Evolutionary conservation across 441 rosid species (phyloP).

Genomic region (Populus hybrid): DNA sequence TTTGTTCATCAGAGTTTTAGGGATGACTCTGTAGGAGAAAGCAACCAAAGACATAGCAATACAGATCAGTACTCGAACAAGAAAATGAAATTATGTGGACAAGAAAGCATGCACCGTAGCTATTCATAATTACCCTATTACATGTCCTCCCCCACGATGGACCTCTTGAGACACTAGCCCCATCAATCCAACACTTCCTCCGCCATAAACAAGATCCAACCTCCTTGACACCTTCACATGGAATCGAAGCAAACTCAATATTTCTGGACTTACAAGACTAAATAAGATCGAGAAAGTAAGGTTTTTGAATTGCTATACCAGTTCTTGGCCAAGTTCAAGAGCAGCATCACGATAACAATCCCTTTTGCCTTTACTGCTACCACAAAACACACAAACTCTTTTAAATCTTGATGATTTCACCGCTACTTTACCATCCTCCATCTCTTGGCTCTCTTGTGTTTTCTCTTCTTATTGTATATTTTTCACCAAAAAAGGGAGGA

Average conservation of each 20-base stretch:
- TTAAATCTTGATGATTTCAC: conserved; percentile 54
- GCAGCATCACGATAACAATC: conserved; percentile 82
- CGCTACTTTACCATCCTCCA: neutral
- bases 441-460: neutral
- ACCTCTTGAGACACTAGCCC: conserved; percentile 89
- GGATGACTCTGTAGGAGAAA: conserved; percentile 63
- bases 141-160: conserved; percentile 79
- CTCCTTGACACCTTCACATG: conserved; percentile 50
- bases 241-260: neutral
- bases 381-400: conserved; percentile 93
- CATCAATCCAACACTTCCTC: conserved; percentile 95
- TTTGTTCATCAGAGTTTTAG: conserved; percentile 86
- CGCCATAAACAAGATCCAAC: conserved; percentile 92
- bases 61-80: neutral
- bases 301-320: conserved; percentile 38
- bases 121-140: conserved; percentile 59
- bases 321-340: conserved; percentile 78
- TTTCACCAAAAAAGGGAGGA: conserved; percentile 2
- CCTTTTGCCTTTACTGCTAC: conserved; percentile 88
- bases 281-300: neutral
- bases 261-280: neutral
- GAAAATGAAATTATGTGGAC: neutral
- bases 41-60: neutral
- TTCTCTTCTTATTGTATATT: neutral
- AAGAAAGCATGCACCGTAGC: neutral